Base-by-base conservation (phyloP, 352 stramenopile species). In the Phytophthora constricta region DNA sequence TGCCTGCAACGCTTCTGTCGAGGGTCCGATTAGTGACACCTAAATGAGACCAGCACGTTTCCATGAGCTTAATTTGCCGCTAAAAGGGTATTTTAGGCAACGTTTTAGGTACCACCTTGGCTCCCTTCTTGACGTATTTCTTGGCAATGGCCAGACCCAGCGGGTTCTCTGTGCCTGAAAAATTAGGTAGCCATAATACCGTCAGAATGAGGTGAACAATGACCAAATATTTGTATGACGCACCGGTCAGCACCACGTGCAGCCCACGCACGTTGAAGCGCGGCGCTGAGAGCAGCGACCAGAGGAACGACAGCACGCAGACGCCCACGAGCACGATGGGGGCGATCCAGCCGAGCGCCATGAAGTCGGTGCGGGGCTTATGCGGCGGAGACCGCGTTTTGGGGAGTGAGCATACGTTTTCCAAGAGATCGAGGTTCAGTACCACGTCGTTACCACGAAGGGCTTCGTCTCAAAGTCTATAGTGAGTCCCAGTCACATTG, bases 231-330 rank as follows among this genome's bases (percentile, higher is more conserved):
- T 22, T 31, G 45, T 14, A 49, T 28, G 17, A 16, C 55, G 49
- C 46, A 86, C 80, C 80, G 0, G 82, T 89, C 57, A 92, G 59
- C 43, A 91, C 58, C 20, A 92, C 77, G 68, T 92, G 84, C 45
- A 82, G 79, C 61, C 52, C 75, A 23, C 62, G 57, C 25, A 87
- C 82, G 7, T 70, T 54, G 28, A 92, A 86, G 23, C 77, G 73
- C 22, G 79, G 80, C n/a, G 82, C 79, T 0, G 59, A 65, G 33
- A 78, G 25, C 53, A 58, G 58, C 37, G 79, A 83, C 79, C 76
- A 91, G 34, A 85, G 48, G 61, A 80, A 65, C 19, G 82, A 87
- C 14, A 79, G 60, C 39, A 68, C 37, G 28, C 73, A 84, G 41
- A 79, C 28, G 28, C 76, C 76, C 19, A 65, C 72, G 28, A 81